phyloP scores from a whole-genome alignment of 176 grass and related monocot genomes.

The Musa beccarii region DNA sequence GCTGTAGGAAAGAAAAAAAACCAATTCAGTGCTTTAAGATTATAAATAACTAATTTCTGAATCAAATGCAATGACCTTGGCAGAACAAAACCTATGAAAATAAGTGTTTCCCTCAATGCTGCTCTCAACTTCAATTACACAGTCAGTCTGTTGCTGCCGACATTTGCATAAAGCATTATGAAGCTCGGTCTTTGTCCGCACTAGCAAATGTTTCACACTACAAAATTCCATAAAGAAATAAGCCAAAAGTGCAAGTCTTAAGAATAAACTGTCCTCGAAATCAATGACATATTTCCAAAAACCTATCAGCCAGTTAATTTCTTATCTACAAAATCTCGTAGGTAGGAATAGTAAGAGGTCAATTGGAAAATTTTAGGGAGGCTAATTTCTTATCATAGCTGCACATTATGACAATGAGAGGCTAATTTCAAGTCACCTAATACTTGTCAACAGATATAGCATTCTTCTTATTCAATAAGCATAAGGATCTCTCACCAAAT shows the following conservation, averaged over 20 bases:
- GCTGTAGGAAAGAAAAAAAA: conserved; percentile 35
- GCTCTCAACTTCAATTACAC: conserved; percentile 69
- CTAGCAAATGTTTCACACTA: conserved; percentile 76
- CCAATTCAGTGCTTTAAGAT: conserved; percentile 18
- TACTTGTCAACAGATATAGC: no score
- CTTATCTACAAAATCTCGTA: not conserved
- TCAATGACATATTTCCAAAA: not conserved
- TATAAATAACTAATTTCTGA: conserved; percentile 6
- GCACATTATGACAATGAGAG: no score
- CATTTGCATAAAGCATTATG: conserved; percentile 57
- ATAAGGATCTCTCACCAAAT: no score
- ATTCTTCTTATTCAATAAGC: no score
- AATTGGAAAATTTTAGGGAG: no score
- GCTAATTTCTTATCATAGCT: no score
- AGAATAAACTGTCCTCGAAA: not conserved
- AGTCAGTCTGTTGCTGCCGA: conserved; percentile 42
- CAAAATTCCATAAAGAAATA: conserved; percentile 13
- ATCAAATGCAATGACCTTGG: not conserved
- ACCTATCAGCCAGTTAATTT: not conserved
- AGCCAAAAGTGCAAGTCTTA: conserved; percentile 10
- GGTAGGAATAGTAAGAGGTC: no score
- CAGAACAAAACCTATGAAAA: conserved; percentile 59
- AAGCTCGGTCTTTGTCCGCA: conserved; percentile 76
- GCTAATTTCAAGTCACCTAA: no score
- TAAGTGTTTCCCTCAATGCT: conserved; percentile 58